A percentile compares a stretch with the other conserved stretches of the same genome.
These are phyloP conservation scores for Colletotrichum eleusines DNA, from an alignment of 2,329 filamentous ascomycete genomes.

Conservation along the genomic window DNA sequence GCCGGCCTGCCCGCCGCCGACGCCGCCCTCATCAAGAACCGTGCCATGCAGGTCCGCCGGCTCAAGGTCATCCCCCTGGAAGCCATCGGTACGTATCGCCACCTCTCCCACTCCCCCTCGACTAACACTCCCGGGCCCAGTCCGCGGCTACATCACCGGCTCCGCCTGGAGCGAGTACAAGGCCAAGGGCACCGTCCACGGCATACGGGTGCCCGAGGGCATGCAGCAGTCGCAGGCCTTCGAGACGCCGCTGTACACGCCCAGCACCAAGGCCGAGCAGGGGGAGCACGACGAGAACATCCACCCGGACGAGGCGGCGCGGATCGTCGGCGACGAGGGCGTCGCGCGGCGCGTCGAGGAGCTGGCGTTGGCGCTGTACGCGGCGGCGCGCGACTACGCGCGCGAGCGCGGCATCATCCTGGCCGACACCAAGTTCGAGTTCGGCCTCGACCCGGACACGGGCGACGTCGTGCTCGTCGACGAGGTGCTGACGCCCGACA, in stretches of 20 bases:
- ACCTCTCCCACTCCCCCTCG: background rate
- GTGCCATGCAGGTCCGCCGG: constrained; percentile 82
- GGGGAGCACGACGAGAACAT: constrained; percentile 91
- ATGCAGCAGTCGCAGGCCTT: constrained; percentile 79
- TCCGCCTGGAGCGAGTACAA: constrained; percentile 85
- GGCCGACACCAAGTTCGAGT: constrained; percentile 72
- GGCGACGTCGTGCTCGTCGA: constrained; percentile 81
- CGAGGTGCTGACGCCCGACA: constrained; percentile 86
- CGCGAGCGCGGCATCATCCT: constrained; percentile 78
- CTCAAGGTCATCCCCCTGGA: constrained; percentile 83
- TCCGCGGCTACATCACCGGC: constrained; percentile 91
- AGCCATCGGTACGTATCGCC: constrained; percentile 65
- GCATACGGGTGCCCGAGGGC: constrained; percentile 75
- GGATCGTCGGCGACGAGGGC: constrained; percentile 71
- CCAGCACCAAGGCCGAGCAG: constrained; percentile 85
- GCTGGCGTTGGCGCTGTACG: constrained; percentile 74
- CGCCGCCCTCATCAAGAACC: constrained; percentile 66
- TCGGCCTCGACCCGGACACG: constrained; percentile 74
- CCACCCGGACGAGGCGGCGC: constrained; percentile 71
- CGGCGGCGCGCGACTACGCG: constrained; percentile 72
- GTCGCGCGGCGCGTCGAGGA: constrained; percentile 75
- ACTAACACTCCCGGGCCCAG: constrained; percentile 49
- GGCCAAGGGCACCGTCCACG: constrained; percentile 81
- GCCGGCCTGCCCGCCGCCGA: constrained; percentile 55
- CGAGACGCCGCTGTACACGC: constrained; percentile 75